Evolutionary conservation across 495 filamentous ascomycete species (phyloP).

Genomic region (Jackrogersella minutella): DNA sequence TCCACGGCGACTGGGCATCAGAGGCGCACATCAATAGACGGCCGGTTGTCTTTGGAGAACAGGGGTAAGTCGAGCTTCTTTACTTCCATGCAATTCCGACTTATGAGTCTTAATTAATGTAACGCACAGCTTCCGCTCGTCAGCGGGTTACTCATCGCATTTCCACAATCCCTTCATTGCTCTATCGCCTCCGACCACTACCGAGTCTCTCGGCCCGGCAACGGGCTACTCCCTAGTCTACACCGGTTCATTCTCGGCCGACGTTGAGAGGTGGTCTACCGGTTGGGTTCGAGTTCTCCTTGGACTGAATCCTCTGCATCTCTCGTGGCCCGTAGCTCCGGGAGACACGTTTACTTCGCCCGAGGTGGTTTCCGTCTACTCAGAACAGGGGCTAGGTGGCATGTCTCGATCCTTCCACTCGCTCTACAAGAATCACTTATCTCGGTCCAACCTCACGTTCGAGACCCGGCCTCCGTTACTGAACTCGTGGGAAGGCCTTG

Average conservation of each 20-base stretch:
- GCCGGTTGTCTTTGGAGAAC: constrained; percentile 42
- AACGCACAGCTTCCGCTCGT: constrained; percentile 55
- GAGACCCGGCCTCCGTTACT: constrained; percentile 58
- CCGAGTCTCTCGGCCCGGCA: constrained; percentile 60
- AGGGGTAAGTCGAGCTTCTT: constrained; percentile 36
- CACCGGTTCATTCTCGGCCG: constrained; percentile 59
- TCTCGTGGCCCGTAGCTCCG: constrained; percentile 55
- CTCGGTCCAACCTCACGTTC: constrained; percentile 59
- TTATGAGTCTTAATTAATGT: constrained; percentile 40
- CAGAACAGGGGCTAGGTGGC: constrained; percentile 59
- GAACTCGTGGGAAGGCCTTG: constrained; percentile 67
- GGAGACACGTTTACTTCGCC: constrained; percentile 60
- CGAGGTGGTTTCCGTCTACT: constrained; percentile 63
- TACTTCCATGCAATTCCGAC: constrained; percentile 30
- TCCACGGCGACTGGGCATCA: constrained; percentile 62
- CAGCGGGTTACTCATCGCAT: constrained; percentile 62
- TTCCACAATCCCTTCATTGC: constrained; percentile 64
- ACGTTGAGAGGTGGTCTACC: constrained; percentile 63
- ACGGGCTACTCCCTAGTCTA: constrained; percentile 66
- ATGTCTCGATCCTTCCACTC: constrained; percentile 63
- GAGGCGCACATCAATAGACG: constrained; percentile 52
- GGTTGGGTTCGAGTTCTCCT: constrained; percentile 60
- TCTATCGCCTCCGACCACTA: constrained; percentile 57
- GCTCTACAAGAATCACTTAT: constrained; percentile 63
- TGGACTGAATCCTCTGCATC: constrained; percentile 60